Base-by-base conservation (phyloP, 2,329 filamentous ascomycete genomes). In the Zymoseptoria pseudotritici region DNA sequence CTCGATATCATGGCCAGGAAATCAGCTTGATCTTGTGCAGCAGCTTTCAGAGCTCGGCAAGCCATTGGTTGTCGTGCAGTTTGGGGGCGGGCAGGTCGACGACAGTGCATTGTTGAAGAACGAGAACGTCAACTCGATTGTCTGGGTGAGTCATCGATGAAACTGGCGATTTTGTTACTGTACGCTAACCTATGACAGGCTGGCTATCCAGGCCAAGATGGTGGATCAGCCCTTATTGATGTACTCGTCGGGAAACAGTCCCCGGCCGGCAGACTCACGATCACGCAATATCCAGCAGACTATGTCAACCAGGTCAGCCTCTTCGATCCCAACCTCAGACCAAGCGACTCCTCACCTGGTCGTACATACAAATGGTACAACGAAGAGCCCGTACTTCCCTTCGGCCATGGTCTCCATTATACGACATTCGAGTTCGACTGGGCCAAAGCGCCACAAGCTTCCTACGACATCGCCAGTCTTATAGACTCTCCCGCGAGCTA, bases 351-450 rank as follows among this genome's bases (percentile, higher is more conserved):
- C 9, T 63, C 61, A 8, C 77, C 76, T 0, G 77, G 77, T 0
- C 72, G 77, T 22, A 79, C 77, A 0, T 79, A 79, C 58, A 75
- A 75, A 60, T 79, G 77, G 77, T 78, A 77, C 61, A 63, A 55
- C 5, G 73, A 72, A 3, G 66, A 67, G 9, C 68, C 76, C 0
- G 75, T 78, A 4, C 73, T 74, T 19, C 72, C 73, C 10, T 79
- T 78, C 56, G 77, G 77, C 3, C 73, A 76, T 54, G 77, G 77
- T 1, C 60, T 78, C 4, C 76, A 77, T 68, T 79, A 79, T 60
- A 77, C 77, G 0, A 75, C 68, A 3, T 79, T 78, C 65, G 63
- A 66, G 62, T 42, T 58, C 17, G 56, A 57, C 55, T 55, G 60
- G 58, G 58, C 51, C 24, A 63, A 61, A 13, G 49, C 54, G 19